Base-by-base conservation (phyloP, 495 filamentous ascomycete genomes). In the Xylaria castorea region DNA sequence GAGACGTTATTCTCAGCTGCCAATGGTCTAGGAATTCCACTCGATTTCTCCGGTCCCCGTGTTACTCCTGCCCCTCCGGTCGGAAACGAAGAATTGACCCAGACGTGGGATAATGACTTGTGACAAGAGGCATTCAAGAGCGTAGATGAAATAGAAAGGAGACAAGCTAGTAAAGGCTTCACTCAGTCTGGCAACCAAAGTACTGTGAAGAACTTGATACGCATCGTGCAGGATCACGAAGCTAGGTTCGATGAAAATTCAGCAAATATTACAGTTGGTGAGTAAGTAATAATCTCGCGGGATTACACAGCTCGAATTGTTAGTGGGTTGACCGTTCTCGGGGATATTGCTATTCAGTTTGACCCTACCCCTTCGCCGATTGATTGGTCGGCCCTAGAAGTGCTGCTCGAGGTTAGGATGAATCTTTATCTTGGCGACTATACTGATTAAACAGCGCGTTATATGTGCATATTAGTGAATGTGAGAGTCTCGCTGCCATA, bases 321-420 rank as follows among this genome's bases (percentile, higher is more conserved):
- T 14, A 55, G 71, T 7, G 78, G 75, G 36, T 79, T 82, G 48
- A 76, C 68, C 6, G 68, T 72, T 9, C 70, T 82, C 48, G 80
- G 80, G 5, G 80, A 82, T 74, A 66, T 72, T 18, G 75, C 76
- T 4, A 68, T 80, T 3, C 75, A 80, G 32, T 82, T 74, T 75
- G 80, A 80, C 68, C 74, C 77, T 11, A 58, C 44, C 51, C 76
- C 80, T 71, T 79, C 80, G 30, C 69, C 76, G 51, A 68, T 82
- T 25, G 77, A 78, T 18, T 82, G 80, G 80, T 80, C 80, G 20
- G 80, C 60, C 14, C 55, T 75, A 1, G 64, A 70, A 40, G 75
- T 78, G 60, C 66, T 74, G 16, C 66, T 77, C 42, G 42, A 72
- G 73, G 57, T 60, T 36, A 34, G 57, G 9, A 36, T 60, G 32